Evolutionary conservation across 2,329 filamentous ascomycete species (phyloP), one percentile per base, ranked within the genome.

Genomic region (Cladosporium colombiae): DNA sequence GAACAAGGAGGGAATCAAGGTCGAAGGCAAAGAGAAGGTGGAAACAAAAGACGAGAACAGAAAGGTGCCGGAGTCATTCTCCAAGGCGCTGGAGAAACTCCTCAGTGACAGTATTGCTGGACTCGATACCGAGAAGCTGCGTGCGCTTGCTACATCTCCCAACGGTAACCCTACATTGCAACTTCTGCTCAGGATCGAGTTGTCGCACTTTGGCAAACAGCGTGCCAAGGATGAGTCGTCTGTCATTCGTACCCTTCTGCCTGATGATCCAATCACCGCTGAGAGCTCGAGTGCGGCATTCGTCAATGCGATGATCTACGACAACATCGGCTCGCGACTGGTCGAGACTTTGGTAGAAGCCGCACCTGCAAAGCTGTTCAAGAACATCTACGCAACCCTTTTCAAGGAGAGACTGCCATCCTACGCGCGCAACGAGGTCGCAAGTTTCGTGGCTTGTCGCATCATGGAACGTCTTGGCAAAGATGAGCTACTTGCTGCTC

Each of bases 81-180:
- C 85, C 5, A 81, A 86, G 62, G 91, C 93, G 0, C 81, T 95
- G 56, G 88, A 91, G 71, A 94, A 96, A 76, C 90, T 97, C 69
- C 91, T 97, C 70, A 82, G 82, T 52, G 91, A 93, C 71, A 90
- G 91, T 58, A 88, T 92, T 11, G 84, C 88, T 0, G 87, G 86
- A 0, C 84, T 97, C 71, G 92, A 95, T 75, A 85, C 90, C 1
- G 91, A 90, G 3, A 91, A 92, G 72, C 84, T 98, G 31, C 88
- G 92, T 31, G 88, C 95, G 2, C 82, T 99, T 65, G 92, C 94
- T 1, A 93, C 89, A 23, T 94, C 98, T 74, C 92, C 91, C 5
- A 91, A 94, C 0, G 95, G 93, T 57, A 97, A 97, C 73, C 95
- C 95, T 0, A 91, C 93, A 0, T 83, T 99, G n/a, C 95, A 98